Base-by-base conservation (phyloP, 768 basidiomycete genomes). In the Lactarius hengduanensis region DNA sequence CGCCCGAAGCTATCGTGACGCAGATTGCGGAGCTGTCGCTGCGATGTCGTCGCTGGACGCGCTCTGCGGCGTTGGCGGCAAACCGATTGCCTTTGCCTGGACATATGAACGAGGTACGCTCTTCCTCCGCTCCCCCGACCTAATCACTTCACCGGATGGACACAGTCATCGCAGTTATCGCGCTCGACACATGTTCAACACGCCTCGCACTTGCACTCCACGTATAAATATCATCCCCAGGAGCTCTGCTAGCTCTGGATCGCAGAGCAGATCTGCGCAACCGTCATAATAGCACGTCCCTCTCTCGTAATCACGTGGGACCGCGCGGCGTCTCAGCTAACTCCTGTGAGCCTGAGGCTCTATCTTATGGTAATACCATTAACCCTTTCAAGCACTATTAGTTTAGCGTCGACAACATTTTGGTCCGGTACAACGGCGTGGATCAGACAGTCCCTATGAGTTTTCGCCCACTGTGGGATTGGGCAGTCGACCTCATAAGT, bases 51-150 rank as follows among this genome's bases (percentile, higher is more conserved):
- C 66, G 30, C 81, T 96, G 41, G 97, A 98, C 73, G 93, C 95
- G 0, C 98, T 98, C 75, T 98, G 96, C 73, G 97, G 97, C 0
- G 96, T 98, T 0, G 97, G 97, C 32, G 97, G 96, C 16, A 99
- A 99, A 72, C 86, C 96, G 0, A 98, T 99, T 64, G 94, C 94
- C 3, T 98, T 99, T 76, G 97, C 97, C 3, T 86, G 90, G 75
- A 97, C 94, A 2, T 98, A 97, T 78, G 91, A 96, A 74, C 79
- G 91, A 76, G 96, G 96, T 97, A 72, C 65, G 88, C 76, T 0
- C 10, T 76, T 0, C 11, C 28, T 5, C 16, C 16, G 30, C 41
- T 9, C 28, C 18, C 30, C 26, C 2, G 3, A 8, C 34, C 50
- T n/a, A 26, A 57, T 32, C 3, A 71, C n/a, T 22, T 50, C 47